A percentile compares a stretch with the other conserved stretches of the same genome.
Conservation (phyloP, 495 filamentous ascomycete species). For the Viridothelium virens region DNA sequence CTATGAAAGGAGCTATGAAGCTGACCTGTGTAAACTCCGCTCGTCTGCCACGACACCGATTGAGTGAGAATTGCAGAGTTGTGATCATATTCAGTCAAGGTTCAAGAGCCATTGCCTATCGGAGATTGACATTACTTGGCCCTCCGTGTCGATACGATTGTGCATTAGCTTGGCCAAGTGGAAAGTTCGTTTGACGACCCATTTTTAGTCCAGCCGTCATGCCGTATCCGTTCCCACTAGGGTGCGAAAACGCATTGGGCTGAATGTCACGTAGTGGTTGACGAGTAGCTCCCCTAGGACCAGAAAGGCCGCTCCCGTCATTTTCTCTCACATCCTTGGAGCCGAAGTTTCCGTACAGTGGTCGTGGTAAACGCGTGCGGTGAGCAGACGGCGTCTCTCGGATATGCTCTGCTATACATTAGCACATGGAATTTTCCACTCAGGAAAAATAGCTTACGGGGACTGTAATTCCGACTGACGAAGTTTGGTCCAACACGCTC, state of each 20-base stretch:
- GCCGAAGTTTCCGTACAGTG: conserved; percentile 10
- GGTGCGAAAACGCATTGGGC: conserved; percentile 26
- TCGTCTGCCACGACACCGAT: no score
- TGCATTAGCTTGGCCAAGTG: conserved; percentile 12
- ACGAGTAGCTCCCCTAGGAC: conserved; percentile 21
- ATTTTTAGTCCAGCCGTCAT: conserved; percentile 45
- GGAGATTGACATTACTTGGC: not conserved
- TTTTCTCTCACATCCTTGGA: conserved; percentile 10
- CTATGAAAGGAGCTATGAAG: no score
- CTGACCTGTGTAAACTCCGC: no score
- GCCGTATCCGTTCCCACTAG: conserved; percentile 36
- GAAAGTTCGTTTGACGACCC: conserved; percentile 16
- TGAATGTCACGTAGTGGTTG: conserved; percentile 30
- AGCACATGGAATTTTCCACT: not conserved
- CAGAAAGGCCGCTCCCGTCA: conserved; percentile 22
- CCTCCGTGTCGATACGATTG: not conserved
- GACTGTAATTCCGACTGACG: conserved; percentile 11
- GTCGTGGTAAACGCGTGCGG: conserved; percentile 21
- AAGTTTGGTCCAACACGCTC: conserved; percentile 13
- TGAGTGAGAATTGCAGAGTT: no score
- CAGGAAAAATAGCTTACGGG: not conserved
- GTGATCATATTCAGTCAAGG: no score
- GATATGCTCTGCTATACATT: conserved; percentile 18
- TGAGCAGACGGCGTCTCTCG: conserved; percentile 19
- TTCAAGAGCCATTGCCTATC: not conserved